These are phyloP conservation scores for Coleophoma crateriformis DNA, from an alignment of 2,329 filamentous ascomycete species.

Conservation along the genomic window DNA sequence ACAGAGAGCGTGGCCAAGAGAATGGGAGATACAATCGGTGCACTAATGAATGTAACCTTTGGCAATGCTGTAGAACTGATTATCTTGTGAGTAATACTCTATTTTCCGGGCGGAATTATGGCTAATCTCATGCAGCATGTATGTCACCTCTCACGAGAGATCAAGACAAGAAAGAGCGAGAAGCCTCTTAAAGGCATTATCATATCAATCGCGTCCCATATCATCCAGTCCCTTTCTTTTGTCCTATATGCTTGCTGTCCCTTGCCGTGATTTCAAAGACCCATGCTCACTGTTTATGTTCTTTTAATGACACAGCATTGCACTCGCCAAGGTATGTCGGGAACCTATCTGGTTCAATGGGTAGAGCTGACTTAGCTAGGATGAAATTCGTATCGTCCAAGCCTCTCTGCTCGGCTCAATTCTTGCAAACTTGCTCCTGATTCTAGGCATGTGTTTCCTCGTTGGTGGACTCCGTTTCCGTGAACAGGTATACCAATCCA, in stretches of 20 bases:
- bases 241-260: conserved; percentile 12
- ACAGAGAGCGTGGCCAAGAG: conserved; percentile 70
- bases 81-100: conserved; percentile 52
- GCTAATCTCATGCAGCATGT: conserved; percentile 40
- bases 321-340: conserved; percentile 57
- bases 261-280: conserved; percentile 18
- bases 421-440: conserved; percentile 79
- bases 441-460: conserved; percentile 88
- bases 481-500: conserved; percentile 59
- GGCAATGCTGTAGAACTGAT: conserved; percentile 77
- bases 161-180: conserved; percentile 40
- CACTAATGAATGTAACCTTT: conserved; percentile 71
- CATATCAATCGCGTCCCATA: conserved; percentile 40
- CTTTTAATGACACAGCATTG: conserved; percentile 51
- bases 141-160: conserved; percentile 37
- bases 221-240: conserved; percentile 23
- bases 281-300: conserved; percentile 29
- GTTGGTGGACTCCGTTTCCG: conserved; percentile 79
- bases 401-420: conserved; percentile 87
- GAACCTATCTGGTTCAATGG: not conserved
- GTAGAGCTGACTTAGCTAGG: conserved; percentile 33
- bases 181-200: conserved; percentile 35
- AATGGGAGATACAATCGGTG: conserved; percentile 68
- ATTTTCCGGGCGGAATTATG: not conserved
- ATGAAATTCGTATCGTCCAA: conserved; percentile 87